Percentiles rank a stretch among this genome's conserved stretches.
These are phyloP conservation scores for Komagataella populi DNA, from an alignment of 805 yeast genomes.

Conservation along the genomic window DNA sequence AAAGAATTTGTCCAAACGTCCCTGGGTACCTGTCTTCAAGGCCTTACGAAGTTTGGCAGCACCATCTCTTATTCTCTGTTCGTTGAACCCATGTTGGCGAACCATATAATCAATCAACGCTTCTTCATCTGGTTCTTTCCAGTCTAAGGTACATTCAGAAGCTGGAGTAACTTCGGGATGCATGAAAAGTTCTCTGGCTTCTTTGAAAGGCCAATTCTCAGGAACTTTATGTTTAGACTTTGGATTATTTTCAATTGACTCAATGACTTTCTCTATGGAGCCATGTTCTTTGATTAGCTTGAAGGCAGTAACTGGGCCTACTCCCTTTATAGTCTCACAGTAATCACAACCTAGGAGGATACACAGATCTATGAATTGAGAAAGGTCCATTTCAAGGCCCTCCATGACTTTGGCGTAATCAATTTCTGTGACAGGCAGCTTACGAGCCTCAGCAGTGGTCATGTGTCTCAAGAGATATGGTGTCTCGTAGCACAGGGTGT, in stretches of 20 bases:
- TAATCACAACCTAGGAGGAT: conserved; percentile 94
- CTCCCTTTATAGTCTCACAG: conserved; percentile 88
- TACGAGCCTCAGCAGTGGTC: conserved; percentile 89
- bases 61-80: conserved; percentile 82
- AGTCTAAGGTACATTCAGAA: conserved; percentile 55
- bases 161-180: conserved; percentile 61
- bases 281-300: conserved; percentile 82
- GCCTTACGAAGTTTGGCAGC: conserved; percentile 78
- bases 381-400: conserved; percentile 61
- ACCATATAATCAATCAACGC: conserved; percentile 78
- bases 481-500: conserved; percentile 85
- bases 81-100: conserved; percentile 79
- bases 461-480: conserved; percentile 76
- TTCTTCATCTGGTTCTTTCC: conserved; percentile 82
- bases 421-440: conserved; percentile 83
- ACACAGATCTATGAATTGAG: conserved; percentile 81
- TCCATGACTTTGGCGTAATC: conserved; percentile 53
- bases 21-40: conserved; percentile 76
- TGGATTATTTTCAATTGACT: conserved; percentile 40
- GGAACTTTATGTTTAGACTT: conserved; percentile 71
- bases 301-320: conserved; percentile 91
- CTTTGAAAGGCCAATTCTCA: conserved; percentile 87
- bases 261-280: conserved; percentile 66
- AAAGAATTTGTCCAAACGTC: conserved; percentile 86
- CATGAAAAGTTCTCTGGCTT: conserved; percentile 73